Evolutionary conservation across 306 rosid genomes (phyloP).

Genomic region (Arachis hypogaea): DNA sequence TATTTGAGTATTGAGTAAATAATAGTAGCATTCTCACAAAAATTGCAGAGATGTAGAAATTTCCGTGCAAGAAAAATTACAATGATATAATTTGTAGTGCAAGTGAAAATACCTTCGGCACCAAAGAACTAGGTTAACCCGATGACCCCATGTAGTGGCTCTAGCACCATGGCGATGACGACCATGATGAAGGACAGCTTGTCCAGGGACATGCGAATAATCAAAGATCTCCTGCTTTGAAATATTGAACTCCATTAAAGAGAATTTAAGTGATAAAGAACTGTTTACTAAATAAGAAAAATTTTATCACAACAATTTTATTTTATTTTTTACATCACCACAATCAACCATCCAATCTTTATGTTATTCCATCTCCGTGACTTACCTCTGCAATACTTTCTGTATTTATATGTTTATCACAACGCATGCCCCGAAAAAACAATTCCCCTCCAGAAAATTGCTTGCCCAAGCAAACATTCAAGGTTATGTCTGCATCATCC

Average conservation of each 20-base stretch:
- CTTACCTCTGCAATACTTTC: conserved; percentile 47
- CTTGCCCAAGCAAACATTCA: conserved; percentile 57
- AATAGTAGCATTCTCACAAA: not conserved
- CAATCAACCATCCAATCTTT: conserved; percentile 2
- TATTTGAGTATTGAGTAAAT: not conserved
- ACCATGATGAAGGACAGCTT: conserved; percentile 60
- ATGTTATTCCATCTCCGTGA: conserved; percentile 15
- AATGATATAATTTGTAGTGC: not conserved
- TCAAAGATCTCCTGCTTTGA: conserved; percentile 56
- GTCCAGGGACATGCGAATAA: conserved; percentile 54
- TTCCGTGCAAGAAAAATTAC: not conserved
- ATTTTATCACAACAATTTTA: not conserved
- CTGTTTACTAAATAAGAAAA: conserved; percentile 6
- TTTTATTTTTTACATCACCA: not conserved
- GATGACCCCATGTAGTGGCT: conserved; percentile 53
- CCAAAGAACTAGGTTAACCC: conserved; percentile 56
- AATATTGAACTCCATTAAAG: conserved; percentile 35
- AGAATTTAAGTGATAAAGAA: conserved; percentile 3
- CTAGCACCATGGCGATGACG: conserved; percentile 67
- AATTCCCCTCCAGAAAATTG: conserved; percentile 58
- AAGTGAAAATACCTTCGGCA: conserved; percentile 49
- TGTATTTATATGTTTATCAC: conserved; percentile 55
- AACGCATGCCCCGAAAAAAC: conserved; percentile 58
- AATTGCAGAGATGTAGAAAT: not conserved
- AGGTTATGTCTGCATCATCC: conserved; percentile 60